phyloP scores from a whole-genome alignment of 2,329 filamentous ascomycete genomes.

The Magnaporthales sp. region DNA sequence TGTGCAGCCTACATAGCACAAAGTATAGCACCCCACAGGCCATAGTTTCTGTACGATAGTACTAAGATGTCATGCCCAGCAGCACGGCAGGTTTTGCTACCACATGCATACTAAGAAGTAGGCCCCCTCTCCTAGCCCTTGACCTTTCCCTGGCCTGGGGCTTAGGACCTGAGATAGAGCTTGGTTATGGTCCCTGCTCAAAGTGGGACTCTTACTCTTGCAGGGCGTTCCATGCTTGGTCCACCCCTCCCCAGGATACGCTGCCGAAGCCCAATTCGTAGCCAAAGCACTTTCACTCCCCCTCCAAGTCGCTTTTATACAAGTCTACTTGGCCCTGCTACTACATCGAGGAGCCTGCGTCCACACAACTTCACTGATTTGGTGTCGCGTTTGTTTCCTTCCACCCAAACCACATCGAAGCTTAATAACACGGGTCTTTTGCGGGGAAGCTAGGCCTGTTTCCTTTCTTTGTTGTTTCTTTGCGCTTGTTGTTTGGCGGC shows the following conservation, averaged over 20 bases:
- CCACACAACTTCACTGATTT: conserved; percentile 18
- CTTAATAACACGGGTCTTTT: background rate
- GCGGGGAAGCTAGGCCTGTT: background rate
- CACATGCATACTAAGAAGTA: background rate
- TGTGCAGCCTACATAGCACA: background rate
- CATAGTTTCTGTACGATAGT: conserved; percentile 14
- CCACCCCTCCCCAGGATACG: conserved; percentile 31
- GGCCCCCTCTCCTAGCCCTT: background rate
- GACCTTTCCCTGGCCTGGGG: background rate
- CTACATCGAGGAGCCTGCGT: conserved; percentile 18
- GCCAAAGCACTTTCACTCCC: conserved; percentile 32
- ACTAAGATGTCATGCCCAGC: conserved; percentile 10
- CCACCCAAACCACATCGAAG: conserved; percentile 8
- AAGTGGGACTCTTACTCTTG: background rate
- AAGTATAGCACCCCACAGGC: background rate
- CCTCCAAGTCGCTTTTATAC: conserved; percentile 37
- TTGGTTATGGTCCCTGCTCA: conserved; percentile 4
- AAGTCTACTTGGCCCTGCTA: conserved; percentile 39
- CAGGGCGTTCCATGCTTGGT: conserved; percentile 15
- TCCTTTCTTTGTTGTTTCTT: background rate
- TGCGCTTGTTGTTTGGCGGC: background rate
- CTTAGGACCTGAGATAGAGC: conserved; percentile 2
- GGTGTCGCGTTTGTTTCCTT: conserved; percentile 17
- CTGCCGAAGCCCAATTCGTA: conserved; percentile 37
- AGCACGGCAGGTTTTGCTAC: background rate